Percentiles rank a stretch among this genome's conserved stretches.
Evolutionary conservation across 306 rosid species (phyloP).

Genomic region (Sindora glabra): DNA sequence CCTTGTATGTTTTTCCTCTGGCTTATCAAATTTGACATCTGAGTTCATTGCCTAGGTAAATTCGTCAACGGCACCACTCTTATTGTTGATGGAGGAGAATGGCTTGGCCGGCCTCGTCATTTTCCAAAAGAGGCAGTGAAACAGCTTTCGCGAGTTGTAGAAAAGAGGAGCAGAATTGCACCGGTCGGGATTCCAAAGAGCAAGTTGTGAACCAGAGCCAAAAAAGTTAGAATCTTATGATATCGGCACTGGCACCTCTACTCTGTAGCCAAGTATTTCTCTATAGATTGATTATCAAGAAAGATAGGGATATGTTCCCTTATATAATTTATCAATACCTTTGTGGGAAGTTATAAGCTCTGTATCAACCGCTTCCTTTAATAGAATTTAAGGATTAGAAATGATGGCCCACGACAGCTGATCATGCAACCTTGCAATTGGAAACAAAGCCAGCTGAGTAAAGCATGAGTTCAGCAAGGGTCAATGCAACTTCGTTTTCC

Average conservation of each 20-base stretch:
- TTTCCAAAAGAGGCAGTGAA: constrained; percentile 69
- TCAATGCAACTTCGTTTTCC: too few species aligned
- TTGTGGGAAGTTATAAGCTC: too few species aligned
- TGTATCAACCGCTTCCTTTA: background rate
- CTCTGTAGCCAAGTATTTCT: background rate
- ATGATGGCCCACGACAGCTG: background rate
- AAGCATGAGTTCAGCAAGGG: too few species aligned
- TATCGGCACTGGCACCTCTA: background rate
- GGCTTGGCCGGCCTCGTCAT: constrained; percentile 86
- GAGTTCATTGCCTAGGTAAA: constrained; percentile 55
- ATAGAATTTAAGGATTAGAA: background rate
- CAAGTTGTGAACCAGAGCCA: constrained; percentile 58
- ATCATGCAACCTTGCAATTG: background rate
- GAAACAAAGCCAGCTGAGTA: too few species aligned
- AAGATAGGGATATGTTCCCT: background rate
- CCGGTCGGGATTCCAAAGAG: constrained; percentile 65
- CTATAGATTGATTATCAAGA: background rate
- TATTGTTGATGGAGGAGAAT: constrained; percentile 75
- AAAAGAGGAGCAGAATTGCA: constrained; percentile 60
- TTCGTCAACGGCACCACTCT: constrained; percentile 62
- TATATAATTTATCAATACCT: background rate
- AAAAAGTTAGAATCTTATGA: background rate
- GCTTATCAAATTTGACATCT: background rate
- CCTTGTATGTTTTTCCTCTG: too few species aligned
- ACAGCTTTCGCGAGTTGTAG: constrained; percentile 70